Evolutionary conservation across 2,329 filamentous ascomycete species (phyloP), one percentile per base, ranked within the genome.

Genomic region (Xylariaceae sp.): DNA sequence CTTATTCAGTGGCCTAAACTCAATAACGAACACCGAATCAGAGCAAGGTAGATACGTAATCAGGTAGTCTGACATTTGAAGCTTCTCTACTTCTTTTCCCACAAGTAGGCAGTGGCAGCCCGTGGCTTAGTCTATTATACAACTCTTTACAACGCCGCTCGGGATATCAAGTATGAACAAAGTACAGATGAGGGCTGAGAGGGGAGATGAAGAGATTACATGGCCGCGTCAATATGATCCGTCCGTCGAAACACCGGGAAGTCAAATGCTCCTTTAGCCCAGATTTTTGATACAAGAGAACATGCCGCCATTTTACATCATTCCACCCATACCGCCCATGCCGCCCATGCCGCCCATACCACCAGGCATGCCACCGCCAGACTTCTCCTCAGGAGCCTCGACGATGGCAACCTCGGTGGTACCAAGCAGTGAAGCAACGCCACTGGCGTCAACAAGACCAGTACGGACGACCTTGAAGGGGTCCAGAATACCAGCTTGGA

Each of bases 391-490:
- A 40, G 88, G 79, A 40, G 91, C 93, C 66, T 98, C 93, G 38
- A 96, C 90, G 51, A 98, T 95, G 54, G 93, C 90, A 43, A 97
- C 93, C 74, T 98, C 93, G 47, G 93, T 98, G 53, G 93, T 98
- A 64, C 93, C 93, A 48, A 98, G 86, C 47, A 98, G 82, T 40
- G 91, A 97, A 40, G 93, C 93, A 59, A 98, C 93, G 71, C 93
- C 93, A 63, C 85, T 91, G 57, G 93, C 93, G 60, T 98, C 93
- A 61, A 90, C 80, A 45, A 98, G 84, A 62, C 89, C 91, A 50
- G 93, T 98, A 61, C 93, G 89, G 63, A 98, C 93, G 57, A 98
- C 93, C 87, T 98, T 98, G 79, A 98, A 87, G 52, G 93, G 93
- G 67, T 98, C 93, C 46, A 98, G 86, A 68, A 98, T 98, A 85